Conservation (phyloP, 352 stramenopile species). For the Globisporangium polare region DNA sequence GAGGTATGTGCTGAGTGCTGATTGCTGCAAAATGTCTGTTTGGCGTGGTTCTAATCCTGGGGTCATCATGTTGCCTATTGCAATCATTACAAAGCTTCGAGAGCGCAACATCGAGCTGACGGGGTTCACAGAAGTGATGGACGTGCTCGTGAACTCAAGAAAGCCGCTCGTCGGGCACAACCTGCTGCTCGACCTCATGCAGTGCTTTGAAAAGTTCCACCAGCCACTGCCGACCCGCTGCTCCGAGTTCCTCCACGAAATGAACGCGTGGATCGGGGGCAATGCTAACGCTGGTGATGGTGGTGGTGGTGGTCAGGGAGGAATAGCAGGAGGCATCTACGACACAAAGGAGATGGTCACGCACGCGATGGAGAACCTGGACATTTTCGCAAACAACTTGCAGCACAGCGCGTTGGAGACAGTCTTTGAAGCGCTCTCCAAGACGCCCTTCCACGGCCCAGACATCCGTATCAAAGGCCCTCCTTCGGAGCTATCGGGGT, state of each 20-base stretch:
- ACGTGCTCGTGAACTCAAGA: slow-evolving; percentile 33
- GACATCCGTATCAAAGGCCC: slow-evolving; percentile 28
- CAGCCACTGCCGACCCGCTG: slow-evolving; percentile 47
- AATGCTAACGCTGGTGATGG: background rate
- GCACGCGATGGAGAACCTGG: slow-evolving; percentile 56
- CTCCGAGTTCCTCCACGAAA: slow-evolving; percentile 49
- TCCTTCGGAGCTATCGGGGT: slow-evolving; percentile 4
- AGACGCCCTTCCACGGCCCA: slow-evolving; percentile 66
- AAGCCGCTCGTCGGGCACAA: slow-evolving; percentile 77
- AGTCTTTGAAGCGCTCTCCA: slow-evolving; percentile 52
- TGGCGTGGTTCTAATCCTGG: background rate
- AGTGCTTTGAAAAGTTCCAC: slow-evolving; percentile 80
- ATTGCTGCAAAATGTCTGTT: background rate
- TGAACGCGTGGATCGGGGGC: slow-evolving; percentile 45
- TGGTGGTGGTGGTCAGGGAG: background rate
- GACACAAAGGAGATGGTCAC: slow-evolving; percentile 76
- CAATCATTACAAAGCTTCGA: slow-evolving; percentile 9
- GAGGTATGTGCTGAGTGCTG: slow-evolving; percentile 10
- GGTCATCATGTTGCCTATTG: background rate
- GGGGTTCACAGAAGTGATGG: slow-evolving; percentile 66
- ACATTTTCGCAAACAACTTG: slow-evolving; percentile 55
- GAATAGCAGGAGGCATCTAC: slow-evolving; percentile 31
- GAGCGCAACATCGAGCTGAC: slow-evolving; percentile 55
- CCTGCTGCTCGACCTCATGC: slow-evolving; percentile 76
- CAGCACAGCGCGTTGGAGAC: slow-evolving; percentile 61